Evolutionary conservation across 2,329 filamentous ascomycete genomes (phyloP).

Genomic region (Diaporthe eres): DNA sequence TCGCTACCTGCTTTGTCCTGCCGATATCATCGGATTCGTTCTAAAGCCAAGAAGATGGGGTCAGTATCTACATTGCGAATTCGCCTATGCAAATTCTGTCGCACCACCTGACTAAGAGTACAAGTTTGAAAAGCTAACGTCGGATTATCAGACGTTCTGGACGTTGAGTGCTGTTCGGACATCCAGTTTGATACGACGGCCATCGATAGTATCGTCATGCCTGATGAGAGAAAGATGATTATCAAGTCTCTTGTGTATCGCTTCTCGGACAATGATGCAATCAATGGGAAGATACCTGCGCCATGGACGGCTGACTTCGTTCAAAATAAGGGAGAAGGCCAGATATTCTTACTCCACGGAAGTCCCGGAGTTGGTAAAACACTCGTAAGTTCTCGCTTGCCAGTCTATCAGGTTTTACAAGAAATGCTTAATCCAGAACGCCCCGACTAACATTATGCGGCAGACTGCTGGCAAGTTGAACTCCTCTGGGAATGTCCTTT

Average conservation of each 20-base stretch:
- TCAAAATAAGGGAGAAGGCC: slow-evolving; percentile 45
- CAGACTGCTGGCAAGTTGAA: not conserved
- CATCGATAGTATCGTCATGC: not conserved
- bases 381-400: not conserved
- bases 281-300: not conserved
- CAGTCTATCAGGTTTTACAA: no score
- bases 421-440: not conserved
- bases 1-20: slow-evolving; percentile 2
- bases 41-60: slow-evolving; percentile 1
- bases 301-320: slow-evolving; percentile 44
- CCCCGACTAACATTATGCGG: not conserved
- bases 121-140: not conserved
- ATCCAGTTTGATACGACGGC: not conserved
- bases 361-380: slow-evolving; percentile 47
- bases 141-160: not conserved
- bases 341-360: slow-evolving; percentile 48
- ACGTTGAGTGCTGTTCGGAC: not conserved
- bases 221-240: slow-evolving; percentile 6
- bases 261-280: not conserved
- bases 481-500: accelerated
- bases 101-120: not conserved
- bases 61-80: not conserved
- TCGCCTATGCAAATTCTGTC: no score
- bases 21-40: not conserved
- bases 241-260: slow-evolving; percentile 9